Evolutionary conservation across 2,329 filamentous ascomycete species (phyloP), one percentile per base, ranked within the genome.

Genomic region (Exutisphaerella laricina): DNA sequence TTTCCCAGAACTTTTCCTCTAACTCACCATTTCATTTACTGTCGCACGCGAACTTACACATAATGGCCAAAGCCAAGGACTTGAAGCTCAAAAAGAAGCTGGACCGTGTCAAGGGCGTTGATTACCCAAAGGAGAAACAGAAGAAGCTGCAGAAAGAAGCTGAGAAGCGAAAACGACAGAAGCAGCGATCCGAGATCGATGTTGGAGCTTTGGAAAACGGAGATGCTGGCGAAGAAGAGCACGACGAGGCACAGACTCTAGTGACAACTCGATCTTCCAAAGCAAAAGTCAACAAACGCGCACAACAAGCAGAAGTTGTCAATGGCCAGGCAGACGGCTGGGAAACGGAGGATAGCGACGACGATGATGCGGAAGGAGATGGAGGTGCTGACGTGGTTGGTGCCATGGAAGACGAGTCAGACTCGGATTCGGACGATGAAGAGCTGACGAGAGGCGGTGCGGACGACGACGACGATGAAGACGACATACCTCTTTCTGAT

Each of bases 401-500:
- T 16, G 50, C 50, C 3, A 52, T 62, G 40, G 56, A 61, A 38
- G 67, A 70, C 25, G 60, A 62, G 18, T 59, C 59, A 3, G 62
- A 63, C n/a, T 61, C 58, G 21, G 61, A 63, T 8, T 59, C 57
- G 6, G 62, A 60, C 13, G 54, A 55, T 6, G 58, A 60, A 18
- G 53, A 56, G 5, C 70, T 70, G 0, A 62, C 67, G 1, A 64
- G 67, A 0, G 68, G 72, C 1, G 68, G 73, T 5, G 70, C 71
- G 0, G 72, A 77, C 0, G 82, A 82, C 1, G 80, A 83, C 0
- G 83, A 85, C 16, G 84, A 88, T 4, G 85, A 90, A 32, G 87
- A 92, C 54, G 88, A 94, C 53, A 88, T 96, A 32, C 84, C 89
- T 3, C 78, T 95, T 51, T 94, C 88, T 22, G 89, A 96, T 58